Evolutionary conservation across 352 stramenopile species (phyloP).

Genomic region (Phytophthora parvispora): DNA sequence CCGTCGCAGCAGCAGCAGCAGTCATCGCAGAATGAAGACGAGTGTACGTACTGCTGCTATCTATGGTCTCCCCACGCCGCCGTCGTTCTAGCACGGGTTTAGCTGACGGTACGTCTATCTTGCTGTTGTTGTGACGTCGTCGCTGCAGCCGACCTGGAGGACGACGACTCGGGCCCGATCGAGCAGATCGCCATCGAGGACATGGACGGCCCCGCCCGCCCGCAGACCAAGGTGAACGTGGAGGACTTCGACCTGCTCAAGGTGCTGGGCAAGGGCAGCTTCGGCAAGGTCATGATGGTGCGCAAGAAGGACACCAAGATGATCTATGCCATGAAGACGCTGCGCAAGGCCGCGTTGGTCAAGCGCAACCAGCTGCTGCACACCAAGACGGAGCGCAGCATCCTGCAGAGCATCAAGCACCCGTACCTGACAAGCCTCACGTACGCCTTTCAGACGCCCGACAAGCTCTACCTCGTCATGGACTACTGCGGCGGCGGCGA

Average conservation of each 20-base stretch:
- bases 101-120: constrained; percentile 13
- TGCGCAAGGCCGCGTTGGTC: constrained; percentile 94
- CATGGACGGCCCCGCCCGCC: constrained; percentile 68
- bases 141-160: constrained; percentile 72
- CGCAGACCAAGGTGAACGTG: constrained; percentile 88
- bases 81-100: no score
- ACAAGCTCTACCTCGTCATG: constrained; percentile 96
- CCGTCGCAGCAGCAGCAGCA: constrained; percentile 36
- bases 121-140: constrained; percentile 25
- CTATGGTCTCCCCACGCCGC: neutral
- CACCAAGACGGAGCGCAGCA: constrained; percentile 95
- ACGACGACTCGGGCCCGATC: constrained; percentile 83
- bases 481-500: constrained; percentile 96
- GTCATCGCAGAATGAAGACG: constrained; percentile 53
- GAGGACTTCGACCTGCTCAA: constrained; percentile 96
- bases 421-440: constrained; percentile 91
- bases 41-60: constrained; percentile 57
- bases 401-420: constrained; percentile 94
- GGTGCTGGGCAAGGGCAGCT: constrained; percentile 96
- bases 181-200: constrained; percentile 90
- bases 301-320: constrained; percentile 95
- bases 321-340: constrained; percentile 97
- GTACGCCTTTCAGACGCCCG: constrained; percentile 92
- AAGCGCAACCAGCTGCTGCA: constrained; percentile 96
- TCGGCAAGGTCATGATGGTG: constrained; percentile 98